Evolutionary conservation across 306 rosid species (phyloP), one percentile per base, ranked within the genome.

Genomic region (Sophora flavescens): DNA sequence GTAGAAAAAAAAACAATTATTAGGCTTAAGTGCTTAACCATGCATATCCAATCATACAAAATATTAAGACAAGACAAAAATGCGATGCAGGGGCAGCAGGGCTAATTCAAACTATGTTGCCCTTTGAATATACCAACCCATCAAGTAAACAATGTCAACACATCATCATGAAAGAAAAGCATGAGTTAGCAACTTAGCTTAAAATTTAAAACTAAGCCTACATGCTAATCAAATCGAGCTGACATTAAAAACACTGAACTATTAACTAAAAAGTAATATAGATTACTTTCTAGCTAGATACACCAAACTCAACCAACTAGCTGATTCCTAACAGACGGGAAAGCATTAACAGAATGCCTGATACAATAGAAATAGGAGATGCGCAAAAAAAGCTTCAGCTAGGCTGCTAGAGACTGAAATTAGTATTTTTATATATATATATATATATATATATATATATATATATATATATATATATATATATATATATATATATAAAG

Each of bases 291-390:
- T 65, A 32, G 39, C 72, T 59, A 32, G 56, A 15, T 73, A 50
- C 77, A 76, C 70, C 44, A 76, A 41, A 76, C 36, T 47, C 54
- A 77, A 61, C 22, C 74, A 76, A 71, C n/a, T 57, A 50, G 60
- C 68, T 64, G 61, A 56, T 75, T 57, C 67, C 38, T 39, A 16
- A 57, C 67, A 56, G 53, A 77, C 13, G 5, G 70, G 33, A 17
- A 13, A 65, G 44, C 38, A 35, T 38, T 44, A 70, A 32, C 51
- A n/a, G 33, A 62, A 45, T 3, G 8, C 48, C 14, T 4, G 48
- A 28, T 59, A 62, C n/a, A n/a, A 54, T 52, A 70, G 57, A 70
- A 70, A 65, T 38, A 12, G 18, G 50, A 50, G 17, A 48, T 57
- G 68, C 8, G 28, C 62, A 39, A 6, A 75, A 22, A 60, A 44